A percentile compares a stretch with the other conserved stretches of the same genome.
Evolutionary conservation across 2,329 filamentous ascomycete genomes (phyloP).

Genomic region (Fusarium musae): DNA sequence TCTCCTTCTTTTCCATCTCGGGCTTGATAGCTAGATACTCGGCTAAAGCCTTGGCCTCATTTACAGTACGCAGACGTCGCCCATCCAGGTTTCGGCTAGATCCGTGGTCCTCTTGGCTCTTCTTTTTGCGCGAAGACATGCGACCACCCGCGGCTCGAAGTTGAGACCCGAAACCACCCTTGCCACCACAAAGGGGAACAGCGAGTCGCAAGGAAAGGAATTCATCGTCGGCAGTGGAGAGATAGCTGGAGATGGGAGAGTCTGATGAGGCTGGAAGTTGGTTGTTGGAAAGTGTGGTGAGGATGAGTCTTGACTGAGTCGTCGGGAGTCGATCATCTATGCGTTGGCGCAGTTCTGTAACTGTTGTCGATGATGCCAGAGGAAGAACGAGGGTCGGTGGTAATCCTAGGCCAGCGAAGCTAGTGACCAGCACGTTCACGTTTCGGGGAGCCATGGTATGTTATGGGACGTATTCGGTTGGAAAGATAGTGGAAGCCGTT

Average conservation of each 20-base stretch:
- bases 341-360: slow-evolving; percentile 72
- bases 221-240: slow-evolving; percentile 67
- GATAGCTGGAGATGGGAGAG: slow-evolving; percentile 68
- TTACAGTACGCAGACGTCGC: slow-evolving; percentile 87
- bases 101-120: slow-evolving; percentile 84
- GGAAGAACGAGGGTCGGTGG: slow-evolving; percentile 86
- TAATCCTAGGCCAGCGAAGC: slow-evolving; percentile 83
- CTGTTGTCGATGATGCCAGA: slow-evolving; percentile 70
- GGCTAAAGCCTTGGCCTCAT: slow-evolving; percentile 92
- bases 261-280: slow-evolving; percentile 68
- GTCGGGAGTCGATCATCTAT: slow-evolving; percentile 71
- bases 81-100: slow-evolving; percentile 96
- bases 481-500: not conserved
- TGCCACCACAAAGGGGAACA: slow-evolving; percentile 86
- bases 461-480: not conserved
- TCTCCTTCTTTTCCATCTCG: slow-evolving; percentile 95
- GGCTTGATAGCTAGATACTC: slow-evolving; percentile 96
- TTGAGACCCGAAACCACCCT: slow-evolving; percentile 97
- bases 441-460: slow-evolving; percentile 67
- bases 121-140: slow-evolving; percentile 96
- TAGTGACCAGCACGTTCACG: slow-evolving; percentile 86
- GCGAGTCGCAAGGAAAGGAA: slow-evolving; percentile 87
- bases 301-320: slow-evolving; percentile 70
- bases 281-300: slow-evolving; percentile 85
- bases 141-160: slow-evolving; percentile 95